phyloP scores from a whole-genome alignment of 192 early-diverging fungal genomes.

The Entomortierella parvispora region DNA sequence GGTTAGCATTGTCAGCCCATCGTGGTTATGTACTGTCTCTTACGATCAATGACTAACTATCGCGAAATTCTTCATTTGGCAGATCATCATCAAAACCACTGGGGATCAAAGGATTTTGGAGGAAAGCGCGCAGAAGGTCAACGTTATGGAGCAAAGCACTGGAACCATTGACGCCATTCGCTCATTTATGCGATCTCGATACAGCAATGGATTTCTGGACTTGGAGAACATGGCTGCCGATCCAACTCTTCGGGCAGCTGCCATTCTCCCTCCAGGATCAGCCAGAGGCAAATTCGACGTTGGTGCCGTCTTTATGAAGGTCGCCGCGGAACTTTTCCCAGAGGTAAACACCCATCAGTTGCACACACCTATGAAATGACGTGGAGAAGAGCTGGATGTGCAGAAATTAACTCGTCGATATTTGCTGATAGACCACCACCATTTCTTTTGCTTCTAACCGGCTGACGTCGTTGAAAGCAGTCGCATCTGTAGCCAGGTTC shows the following conservation, averaged over 20 bases:
- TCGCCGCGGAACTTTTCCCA: slow-evolving; percentile 27
- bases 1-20: slow-evolving; percentile 1
- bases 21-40: background rate
- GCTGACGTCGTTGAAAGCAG: slow-evolving; percentile 31
- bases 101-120: slow-evolving; percentile 10
- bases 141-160: background rate
- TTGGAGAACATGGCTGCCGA: slow-evolving; percentile 37
- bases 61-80: too few species aligned
- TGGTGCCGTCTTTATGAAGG: slow-evolving; percentile 39
- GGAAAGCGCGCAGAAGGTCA: background rate
- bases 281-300: slow-evolving; percentile 15
- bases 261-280: slow-evolving; percentile 22
- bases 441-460: slow-evolving; percentile 55
- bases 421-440: slow-evolving; percentile 49
- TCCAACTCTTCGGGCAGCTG: slow-evolving; percentile 13
- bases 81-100: slow-evolving; percentile 24
- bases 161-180: slow-evolving; percentile 31
- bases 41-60: background rate
- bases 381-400: too few species aligned
- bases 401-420: too few species aligned
- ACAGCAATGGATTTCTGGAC: slow-evolving; percentile 28
- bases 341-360: too few species aligned
- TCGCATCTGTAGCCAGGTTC: slow-evolving; percentile 32
- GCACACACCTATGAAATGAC: too few species aligned
- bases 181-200: slow-evolving; percentile 11